These are phyloP conservation scores for Claviceps africana DNA, from an alignment of 2,329 filamentous ascomycete genomes.

Conservation along the genomic window DNA sequence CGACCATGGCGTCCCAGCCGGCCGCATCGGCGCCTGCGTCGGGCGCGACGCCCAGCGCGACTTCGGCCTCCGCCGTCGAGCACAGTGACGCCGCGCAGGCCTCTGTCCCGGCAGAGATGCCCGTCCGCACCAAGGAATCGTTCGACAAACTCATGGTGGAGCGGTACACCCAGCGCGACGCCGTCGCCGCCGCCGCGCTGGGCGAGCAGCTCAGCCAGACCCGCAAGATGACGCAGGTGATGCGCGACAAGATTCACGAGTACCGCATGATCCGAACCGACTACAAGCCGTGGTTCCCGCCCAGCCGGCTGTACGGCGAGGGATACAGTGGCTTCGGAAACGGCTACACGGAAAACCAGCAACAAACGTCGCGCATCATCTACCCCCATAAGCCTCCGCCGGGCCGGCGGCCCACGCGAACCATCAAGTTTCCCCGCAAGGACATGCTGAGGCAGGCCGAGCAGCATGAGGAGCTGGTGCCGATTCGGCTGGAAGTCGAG, in stretches of 20 bases:
- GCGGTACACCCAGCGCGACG: conserved; percentile 39
- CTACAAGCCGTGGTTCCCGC: conserved; percentile 41
- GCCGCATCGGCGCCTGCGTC: conserved; percentile 22
- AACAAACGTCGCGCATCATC: conserved; percentile 49
- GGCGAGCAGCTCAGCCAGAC: conserved; percentile 37
- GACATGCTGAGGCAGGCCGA: conserved; percentile 79
- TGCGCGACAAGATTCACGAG: conserved; percentile 54
- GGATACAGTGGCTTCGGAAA: conserved; percentile 89
- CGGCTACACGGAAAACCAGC: conserved; percentile 59
- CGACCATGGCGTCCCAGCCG: conserved; percentile 30
- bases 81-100: conserved; percentile 14
- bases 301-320: conserved; percentile 47
- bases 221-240: conserved; percentile 45
- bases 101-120: conserved; percentile 15
- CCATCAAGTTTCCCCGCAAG: conserved; percentile 61
- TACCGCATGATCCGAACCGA: conserved; percentile 48
- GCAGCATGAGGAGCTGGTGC: conserved; percentile 80
- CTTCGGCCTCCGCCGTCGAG: conserved; percentile 13
- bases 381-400: conserved; percentile 73
- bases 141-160: conserved; percentile 40
- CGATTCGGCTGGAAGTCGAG: conserved; percentile 83
- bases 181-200: conserved; percentile 38
- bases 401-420: conserved; percentile 60
- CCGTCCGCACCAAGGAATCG: conserved; percentile 40
- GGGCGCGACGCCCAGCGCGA: conserved; percentile 18